Conservation (phyloP, 1,284 basidiomycete species). For the Crepidotus sp. region DNA sequence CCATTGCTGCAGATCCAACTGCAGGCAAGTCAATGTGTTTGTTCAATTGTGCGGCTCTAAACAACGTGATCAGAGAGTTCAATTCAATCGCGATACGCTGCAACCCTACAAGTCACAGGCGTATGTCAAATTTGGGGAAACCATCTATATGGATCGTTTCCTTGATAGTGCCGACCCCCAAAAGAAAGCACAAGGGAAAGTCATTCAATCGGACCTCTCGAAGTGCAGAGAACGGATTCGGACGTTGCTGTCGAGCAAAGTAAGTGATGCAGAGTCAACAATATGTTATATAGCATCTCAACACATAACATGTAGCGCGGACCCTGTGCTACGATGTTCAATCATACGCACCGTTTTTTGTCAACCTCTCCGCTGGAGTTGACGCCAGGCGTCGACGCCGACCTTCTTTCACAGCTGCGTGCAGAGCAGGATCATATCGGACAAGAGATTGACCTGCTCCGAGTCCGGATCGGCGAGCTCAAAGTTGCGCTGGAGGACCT, state of each 20-base stretch:
- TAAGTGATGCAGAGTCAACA: too few species aligned
- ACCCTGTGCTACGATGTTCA: conserved; percentile 45
- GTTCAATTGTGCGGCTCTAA: not conserved
- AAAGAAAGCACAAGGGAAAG: conserved; percentile 64
- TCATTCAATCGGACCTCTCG: conserved; percentile 59
- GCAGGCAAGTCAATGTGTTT: conserved; percentile 47
- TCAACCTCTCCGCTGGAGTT: conserved; percentile 30
- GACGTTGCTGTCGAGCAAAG: conserved; percentile 48
- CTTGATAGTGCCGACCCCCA: conserved; percentile 64
- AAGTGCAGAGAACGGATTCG: conserved; percentile 57
- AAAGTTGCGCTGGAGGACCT: conserved; percentile 68
- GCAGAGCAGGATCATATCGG: conserved; percentile 46
- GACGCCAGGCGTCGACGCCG: conserved; percentile 42
- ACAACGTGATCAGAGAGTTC: conserved; percentile 66
- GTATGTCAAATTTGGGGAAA: conserved; percentile 85
- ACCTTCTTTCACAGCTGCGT: conserved; percentile 41
- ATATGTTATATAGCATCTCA: not conserved
- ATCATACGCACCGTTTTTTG: conserved; percentile 48
- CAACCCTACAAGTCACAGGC: conserved; percentile 95
- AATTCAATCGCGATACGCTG: conserved; percentile 87
- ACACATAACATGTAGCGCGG: conserved; percentile 38
- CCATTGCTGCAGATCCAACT: conserved; percentile 93
- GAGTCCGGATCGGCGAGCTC: conserved; percentile 43
- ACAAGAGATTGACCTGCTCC: conserved; percentile 55
- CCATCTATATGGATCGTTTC: conserved; percentile 88